phyloP scores from a whole-genome alignment of 75 land plant genomes.

The Cupressus sempervirens region DNA sequence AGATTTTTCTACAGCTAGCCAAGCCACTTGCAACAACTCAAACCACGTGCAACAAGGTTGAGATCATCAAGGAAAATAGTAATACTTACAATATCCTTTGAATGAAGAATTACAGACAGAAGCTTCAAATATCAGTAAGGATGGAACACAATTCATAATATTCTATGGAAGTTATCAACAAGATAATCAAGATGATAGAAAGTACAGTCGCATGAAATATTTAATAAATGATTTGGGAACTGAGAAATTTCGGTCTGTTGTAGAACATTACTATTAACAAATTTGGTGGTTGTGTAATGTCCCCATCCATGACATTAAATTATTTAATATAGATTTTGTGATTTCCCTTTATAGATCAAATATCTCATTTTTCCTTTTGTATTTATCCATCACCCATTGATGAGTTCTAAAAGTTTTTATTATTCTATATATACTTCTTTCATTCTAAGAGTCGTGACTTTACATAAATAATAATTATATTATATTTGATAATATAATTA shows the following conservation, averaged over 20 bases:
- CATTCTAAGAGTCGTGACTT: too few species aligned
- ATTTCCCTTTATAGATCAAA: too few species aligned
- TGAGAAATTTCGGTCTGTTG: constrained; percentile 87
- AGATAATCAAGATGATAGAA: constrained; percentile 86
- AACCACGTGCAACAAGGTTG: constrained; percentile 92
- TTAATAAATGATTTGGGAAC: constrained; percentile 93
- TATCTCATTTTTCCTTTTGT: too few species aligned
- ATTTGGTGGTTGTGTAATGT: too few species aligned
- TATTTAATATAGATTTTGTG: too few species aligned
- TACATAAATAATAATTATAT: too few species aligned
- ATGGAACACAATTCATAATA: constrained; percentile 85
- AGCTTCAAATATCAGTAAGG: constrained; percentile 85
- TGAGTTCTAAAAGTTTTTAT: too few species aligned
- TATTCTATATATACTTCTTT: too few species aligned
- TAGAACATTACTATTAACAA: constrained; percentile 92
- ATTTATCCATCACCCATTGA: too few species aligned
- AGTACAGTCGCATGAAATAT: constrained; percentile 89
- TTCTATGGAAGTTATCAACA: constrained; percentile 99
- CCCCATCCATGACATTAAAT: too few species aligned
- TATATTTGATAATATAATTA: too few species aligned
- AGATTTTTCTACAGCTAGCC: too few species aligned
- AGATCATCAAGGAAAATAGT: constrained; percentile 92
- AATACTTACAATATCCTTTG: constrained; percentile 85
- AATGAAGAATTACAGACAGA: constrained; percentile 88
- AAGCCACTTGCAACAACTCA: constrained; percentile 52